Evolutionary conservation across 2,329 filamentous ascomycete species (phyloP), one percentile per base, ranked within the genome.

Genomic region (Pseudocercospora musae): DNA sequence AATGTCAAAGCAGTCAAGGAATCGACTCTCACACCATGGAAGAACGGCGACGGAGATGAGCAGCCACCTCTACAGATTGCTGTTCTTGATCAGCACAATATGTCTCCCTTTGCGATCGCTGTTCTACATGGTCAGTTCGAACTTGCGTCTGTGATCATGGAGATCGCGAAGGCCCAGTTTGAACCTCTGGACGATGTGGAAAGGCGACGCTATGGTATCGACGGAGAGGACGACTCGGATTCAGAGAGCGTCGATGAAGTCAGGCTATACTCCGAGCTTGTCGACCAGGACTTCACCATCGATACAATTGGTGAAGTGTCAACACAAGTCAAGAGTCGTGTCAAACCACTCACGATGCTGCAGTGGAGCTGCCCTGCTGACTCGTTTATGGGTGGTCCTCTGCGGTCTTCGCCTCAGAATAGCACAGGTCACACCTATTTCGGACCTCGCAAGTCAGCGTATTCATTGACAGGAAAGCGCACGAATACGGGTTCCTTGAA

Each of bases 81-180:
- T 0, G 82, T 87, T 0, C 68, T 64, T 1, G 89, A 92, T 69
- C 64, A 65, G 37, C 62, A 69, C 0, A 64, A 70, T 1, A 81
- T 87, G 62, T 85, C 78, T 10, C 87, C 89, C 0, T 91, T 94
- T 70, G 85, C 84, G 0, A 77, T 95, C 55, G 88, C 90, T 0
- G 83, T 90, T 52, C 72, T 89, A 4, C 84, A 84, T 25, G 88
- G 88, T 0, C 87, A 94, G 68, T 74, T 82, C 49, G 81, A 86
- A 0, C 77, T 88, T 11, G 89, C 90, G 0, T 82, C 79, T 62
- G 83, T 82, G 1, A 85, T 95, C 25, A 78, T 95, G 7, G 87
- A 89, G 62, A 92, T 95, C 65, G 81, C 84, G 0, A 81, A 85
- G 49, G 86, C 85, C 2, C 91, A 95, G 70, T 92, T 88, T 75